Conservation (phyloP, 495 filamentous ascomycete genomes). For the Aspergillus leporis region DNA sequence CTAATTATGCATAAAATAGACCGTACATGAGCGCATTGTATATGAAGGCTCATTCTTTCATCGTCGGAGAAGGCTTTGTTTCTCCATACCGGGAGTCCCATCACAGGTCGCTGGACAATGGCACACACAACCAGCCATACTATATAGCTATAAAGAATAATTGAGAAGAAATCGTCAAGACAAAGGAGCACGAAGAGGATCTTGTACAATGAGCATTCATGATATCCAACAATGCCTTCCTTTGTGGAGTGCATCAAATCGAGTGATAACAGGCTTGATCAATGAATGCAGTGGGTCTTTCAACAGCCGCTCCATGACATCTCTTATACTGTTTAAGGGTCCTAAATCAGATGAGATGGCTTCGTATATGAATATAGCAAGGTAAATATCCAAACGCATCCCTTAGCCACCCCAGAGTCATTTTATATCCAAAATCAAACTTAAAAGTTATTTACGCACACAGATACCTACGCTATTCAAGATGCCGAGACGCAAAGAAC, state of each 20-base stretch:
- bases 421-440: not conserved
- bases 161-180: not conserved
- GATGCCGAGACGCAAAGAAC: not conserved
- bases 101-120: too few species aligned
- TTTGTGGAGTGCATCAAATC: not conserved
- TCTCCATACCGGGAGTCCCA: too few species aligned
- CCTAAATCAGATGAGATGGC: not conserved
- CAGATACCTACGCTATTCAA: not conserved
- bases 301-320: not conserved
- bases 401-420: not conserved
- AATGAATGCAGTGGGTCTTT: not conserved
- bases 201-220: not conserved
- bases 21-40: too few species aligned
- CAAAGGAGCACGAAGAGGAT: not conserved
- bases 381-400: not conserved
- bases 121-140: too few species aligned
- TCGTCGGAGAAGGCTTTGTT: too few species aligned
- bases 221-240: not conserved
- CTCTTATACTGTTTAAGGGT: not conserved
- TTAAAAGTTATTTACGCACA: not conserved
- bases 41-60: too few species aligned
- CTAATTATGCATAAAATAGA: too few species aligned
- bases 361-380: not conserved
- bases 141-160: not conserved
- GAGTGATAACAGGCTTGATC: not conserved